Conservation (phyloP, 2,329 filamentous ascomycete species). For the Passalora sequoiae region DNA sequence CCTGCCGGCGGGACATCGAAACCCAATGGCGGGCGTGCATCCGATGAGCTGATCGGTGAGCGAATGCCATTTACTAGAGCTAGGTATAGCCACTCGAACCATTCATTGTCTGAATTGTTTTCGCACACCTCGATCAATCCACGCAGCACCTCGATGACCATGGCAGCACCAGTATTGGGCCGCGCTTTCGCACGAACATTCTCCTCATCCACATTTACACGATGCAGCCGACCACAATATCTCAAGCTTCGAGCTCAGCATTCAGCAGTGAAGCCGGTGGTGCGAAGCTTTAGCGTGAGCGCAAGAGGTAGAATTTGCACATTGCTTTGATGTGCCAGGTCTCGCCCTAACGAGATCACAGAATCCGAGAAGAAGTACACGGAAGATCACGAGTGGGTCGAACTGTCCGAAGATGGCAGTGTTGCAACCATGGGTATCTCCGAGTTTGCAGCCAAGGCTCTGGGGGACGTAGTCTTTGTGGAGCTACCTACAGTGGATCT, state of each 20-base stretch:
- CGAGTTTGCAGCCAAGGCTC: constrained; percentile 80
- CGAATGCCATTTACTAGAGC: constrained; percentile 1
- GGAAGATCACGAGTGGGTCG: constrained; percentile 97
- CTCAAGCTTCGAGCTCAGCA: constrained; percentile 23
- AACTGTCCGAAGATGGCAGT: constrained; percentile 71
- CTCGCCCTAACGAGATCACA: no score
- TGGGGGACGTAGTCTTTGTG: constrained; percentile 95
- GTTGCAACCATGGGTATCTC: constrained; percentile 71
- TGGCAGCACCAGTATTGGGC: constrained; percentile 18
- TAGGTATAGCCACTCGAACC: neutral
- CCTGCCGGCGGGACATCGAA: neutral
- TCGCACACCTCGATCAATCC: no score
- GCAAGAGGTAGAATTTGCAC: constrained; percentile 28
- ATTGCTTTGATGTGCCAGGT: no score
- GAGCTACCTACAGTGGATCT: constrained; percentile 74
- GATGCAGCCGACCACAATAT: constrained; percentile 29
- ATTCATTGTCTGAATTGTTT: no score
- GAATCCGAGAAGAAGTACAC: constrained; percentile 78
- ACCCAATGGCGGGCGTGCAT: neutral
- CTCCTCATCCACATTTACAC: constrained; percentile 18
- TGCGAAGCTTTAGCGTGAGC: constrained; percentile 28
- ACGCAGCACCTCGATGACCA: no score
- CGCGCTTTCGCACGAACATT: constrained; percentile 22
- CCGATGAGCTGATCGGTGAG: neutral
- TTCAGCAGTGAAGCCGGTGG: constrained; percentile 12